phyloP scores from a whole-genome alignment of 805 yeast species.

The Candida golubevii region DNA sequence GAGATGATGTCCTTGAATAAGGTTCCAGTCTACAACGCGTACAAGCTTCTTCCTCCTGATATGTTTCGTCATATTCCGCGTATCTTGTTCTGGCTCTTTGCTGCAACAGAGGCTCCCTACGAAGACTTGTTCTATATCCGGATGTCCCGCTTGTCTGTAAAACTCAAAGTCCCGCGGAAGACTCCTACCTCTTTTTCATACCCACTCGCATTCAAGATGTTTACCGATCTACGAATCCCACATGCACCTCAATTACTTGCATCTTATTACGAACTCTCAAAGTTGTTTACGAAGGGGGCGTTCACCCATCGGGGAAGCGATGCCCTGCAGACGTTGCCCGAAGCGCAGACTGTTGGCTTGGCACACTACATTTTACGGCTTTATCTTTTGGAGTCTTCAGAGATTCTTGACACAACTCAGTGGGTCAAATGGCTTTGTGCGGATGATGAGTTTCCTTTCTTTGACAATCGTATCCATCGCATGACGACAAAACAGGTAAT shows the following conservation, averaged over 20 bases:
- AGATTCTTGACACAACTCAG: slow-evolving; percentile 7
- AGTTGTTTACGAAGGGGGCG: slow-evolving; percentile 9
- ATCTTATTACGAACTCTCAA: slow-evolving; percentile 24
- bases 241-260: slow-evolving; percentile 46
- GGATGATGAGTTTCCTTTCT: slow-evolving; percentile 7
- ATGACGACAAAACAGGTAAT: slow-evolving; percentile 29
- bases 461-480: slow-evolving; percentile 8
- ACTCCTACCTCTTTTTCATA: slow-evolving; percentile 26
- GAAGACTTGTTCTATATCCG: slow-evolving; percentile 31
- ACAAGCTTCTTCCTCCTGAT: slow-evolving; percentile 35
- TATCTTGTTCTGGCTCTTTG: slow-evolving; percentile 32
- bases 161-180: slow-evolving; percentile 5
- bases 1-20: slow-evolving; percentile 37
- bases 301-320: slow-evolving; percentile 4
- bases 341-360: slow-evolving; percentile 31
- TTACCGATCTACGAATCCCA: slow-evolving; percentile 42
- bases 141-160: slow-evolving; percentile 11
- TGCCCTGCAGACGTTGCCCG: slow-evolving; percentile 28
- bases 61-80: slow-evolving; percentile 27
- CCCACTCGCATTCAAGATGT: slow-evolving; percentile 36
- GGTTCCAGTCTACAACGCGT: slow-evolving; percentile 47
- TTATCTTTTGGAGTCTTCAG: slow-evolving; percentile 18
- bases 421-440: slow-evolving; percentile 22
- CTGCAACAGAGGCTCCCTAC: slow-evolving; percentile 38
- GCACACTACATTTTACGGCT: slow-evolving; percentile 29